Percentiles rank a stretch among this genome's conserved stretches.
Evolutionary conservation across 257 asterid genomes (phyloP).

Genomic region (Gardenia jasminoides): DNA sequence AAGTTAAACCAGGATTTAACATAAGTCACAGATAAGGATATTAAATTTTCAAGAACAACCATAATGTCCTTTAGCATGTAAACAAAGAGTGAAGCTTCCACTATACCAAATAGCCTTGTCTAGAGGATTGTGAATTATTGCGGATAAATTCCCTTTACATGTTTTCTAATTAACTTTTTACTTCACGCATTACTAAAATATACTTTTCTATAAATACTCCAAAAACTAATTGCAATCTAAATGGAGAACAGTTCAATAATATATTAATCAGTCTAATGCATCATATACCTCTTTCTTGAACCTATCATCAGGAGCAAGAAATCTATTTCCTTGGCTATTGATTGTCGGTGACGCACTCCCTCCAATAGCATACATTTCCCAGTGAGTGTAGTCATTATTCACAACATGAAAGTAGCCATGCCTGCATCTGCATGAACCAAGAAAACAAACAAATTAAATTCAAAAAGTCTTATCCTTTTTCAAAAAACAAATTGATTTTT

Average conservation of each 20-base stretch:
- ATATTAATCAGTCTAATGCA: too few species aligned
- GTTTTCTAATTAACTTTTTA: too few species aligned
- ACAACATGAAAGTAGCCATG: slow-evolving; percentile 89
- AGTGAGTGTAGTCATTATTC: slow-evolving; percentile 84
- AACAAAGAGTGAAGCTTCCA: neutral
- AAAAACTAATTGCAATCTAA: too few species aligned
- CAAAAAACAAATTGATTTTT: neutral
- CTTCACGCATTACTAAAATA: too few species aligned
- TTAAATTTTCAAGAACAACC: neutral
- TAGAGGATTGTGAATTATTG: too few species aligned
- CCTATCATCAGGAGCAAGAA: slow-evolving; percentile 59
- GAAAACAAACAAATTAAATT: neutral
- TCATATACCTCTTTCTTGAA: slow-evolving; percentile 59
- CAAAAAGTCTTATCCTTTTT: neutral
- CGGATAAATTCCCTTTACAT: too few species aligned
- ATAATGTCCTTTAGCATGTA: neutral
- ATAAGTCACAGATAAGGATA: neutral
- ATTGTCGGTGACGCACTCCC: slow-evolving; percentile 86
- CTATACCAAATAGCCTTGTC: too few species aligned
- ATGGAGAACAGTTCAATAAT: too few species aligned
- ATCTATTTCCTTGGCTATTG: slow-evolving; percentile 82
- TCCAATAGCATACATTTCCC: slow-evolving; percentile 95
- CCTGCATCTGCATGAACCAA: slow-evolving; percentile 58
- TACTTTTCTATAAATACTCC: too few species aligned
- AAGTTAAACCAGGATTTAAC: neutral